Conservation (phyloP, 1,284 basidiomycete genomes). For the Apiotrichum montevideense region DNA sequence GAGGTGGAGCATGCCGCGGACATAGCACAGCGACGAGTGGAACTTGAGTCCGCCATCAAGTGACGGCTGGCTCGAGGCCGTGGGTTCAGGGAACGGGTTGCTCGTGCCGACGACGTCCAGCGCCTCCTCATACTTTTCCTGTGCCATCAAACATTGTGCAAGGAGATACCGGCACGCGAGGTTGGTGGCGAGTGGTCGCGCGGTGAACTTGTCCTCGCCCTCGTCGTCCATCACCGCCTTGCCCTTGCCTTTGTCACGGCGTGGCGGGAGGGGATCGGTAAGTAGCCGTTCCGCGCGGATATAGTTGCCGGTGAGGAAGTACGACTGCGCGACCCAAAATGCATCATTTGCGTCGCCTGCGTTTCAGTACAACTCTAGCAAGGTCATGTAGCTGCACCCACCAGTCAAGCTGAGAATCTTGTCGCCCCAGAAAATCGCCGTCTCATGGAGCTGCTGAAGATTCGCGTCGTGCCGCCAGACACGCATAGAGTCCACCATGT, state of each 20-base stretch:
- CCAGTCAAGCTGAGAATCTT: constrained; percentile 92
- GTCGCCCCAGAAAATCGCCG: constrained; percentile 97
- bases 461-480: constrained; percentile 95
- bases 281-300: constrained; percentile 87
- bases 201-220: constrained; percentile 2
- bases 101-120: constrained; percentile 87
- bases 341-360: constrained; percentile 90
- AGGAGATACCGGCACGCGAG: constrained; percentile 89
- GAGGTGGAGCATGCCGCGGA: constrained; percentile 88
- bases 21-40: constrained; percentile 89
- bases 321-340: constrained; percentile 96
- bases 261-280: constrained; percentile 56
- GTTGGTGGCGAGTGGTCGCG: constrained; percentile 73
- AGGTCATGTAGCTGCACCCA: constrained; percentile 50
- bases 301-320: constrained; percentile 92
- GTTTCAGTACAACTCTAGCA: neutral
- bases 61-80: neutral
- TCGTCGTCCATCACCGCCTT: constrained; percentile 8
- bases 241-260: constrained; percentile 13
- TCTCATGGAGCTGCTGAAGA: constrained; percentile 95
- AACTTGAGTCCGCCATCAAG: constrained; percentile 78
- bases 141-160: constrained; percentile 86
- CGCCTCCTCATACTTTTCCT: constrained; percentile 89
- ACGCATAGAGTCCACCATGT: constrained; percentile 88
- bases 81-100: constrained; percentile 63